Evolutionary conservation across 805 yeast species (phyloP).

Genomic region (Metschnikowia proteae): DNA sequence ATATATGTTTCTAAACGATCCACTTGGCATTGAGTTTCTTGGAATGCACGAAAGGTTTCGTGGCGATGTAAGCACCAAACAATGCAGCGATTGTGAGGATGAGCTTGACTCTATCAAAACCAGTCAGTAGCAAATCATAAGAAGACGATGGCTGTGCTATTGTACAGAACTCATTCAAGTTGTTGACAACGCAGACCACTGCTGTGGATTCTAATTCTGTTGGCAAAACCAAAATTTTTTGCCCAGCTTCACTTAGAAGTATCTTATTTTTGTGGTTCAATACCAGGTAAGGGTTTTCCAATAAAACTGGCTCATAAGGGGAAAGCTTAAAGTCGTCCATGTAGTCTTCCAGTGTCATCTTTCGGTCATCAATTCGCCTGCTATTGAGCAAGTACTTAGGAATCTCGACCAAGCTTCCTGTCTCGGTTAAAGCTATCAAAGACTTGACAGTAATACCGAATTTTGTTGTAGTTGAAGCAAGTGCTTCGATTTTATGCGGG

Average conservation of each 20-base stretch:
- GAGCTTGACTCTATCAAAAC: constrained; percentile 66
- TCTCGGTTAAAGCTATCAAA: constrained; percentile 52
- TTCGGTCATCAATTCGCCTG: constrained; percentile 58
- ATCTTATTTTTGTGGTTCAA: constrained; percentile 38
- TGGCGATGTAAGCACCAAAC: constrained; percentile 40
- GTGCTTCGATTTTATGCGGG: constrained; percentile 53
- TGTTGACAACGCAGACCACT: constrained; percentile 59
- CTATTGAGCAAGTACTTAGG: constrained; percentile 70
- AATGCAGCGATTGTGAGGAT: constrained; percentile 56
- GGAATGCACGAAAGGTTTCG: constrained; percentile 54
- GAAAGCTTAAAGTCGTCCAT: constrained; percentile 52
- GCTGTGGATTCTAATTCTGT: constrained; percentile 82
- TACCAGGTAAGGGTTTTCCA: constrained; percentile 25
- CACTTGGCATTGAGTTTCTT: constrained; percentile 54
- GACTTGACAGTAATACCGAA: constrained; percentile 69
- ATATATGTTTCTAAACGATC: constrained; percentile 30
- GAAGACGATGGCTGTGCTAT: constrained; percentile 75
- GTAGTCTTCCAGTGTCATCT: constrained; percentile 49
- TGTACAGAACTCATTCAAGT: constrained; percentile 69
- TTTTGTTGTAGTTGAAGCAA: constrained; percentile 55
- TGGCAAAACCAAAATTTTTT: constrained; percentile 27
- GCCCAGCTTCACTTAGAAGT: constrained; percentile 10
- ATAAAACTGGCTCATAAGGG: constrained; percentile 65
- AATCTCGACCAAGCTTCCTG: constrained; percentile 61
- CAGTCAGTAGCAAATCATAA: constrained; percentile 67